Evolutionary conservation across 306 rosid species (phyloP).

Genomic region (Rubus idaeus): DNA sequence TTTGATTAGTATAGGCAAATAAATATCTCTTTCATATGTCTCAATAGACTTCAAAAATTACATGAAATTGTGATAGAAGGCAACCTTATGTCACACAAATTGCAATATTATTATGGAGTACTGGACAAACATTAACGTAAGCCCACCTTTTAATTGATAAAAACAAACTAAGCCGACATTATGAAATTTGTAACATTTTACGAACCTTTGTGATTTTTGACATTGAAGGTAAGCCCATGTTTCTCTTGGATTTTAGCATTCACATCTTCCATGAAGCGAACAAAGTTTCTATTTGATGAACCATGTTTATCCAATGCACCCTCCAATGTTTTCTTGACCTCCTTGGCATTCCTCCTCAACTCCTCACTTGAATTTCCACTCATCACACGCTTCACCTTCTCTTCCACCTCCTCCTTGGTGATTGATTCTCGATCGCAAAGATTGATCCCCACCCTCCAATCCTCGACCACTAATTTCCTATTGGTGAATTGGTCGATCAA

Average conservation of each 20-base stretch:
- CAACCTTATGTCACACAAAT: background rate
- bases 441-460: constrained; percentile 30
- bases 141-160: background rate
- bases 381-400: constrained; percentile 22
- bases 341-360: constrained; percentile 20
- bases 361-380: constrained; percentile 18
- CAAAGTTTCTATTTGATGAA: constrained; percentile 19
- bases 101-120: background rate
- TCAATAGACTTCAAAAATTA: background rate
- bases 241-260: constrained; percentile 3
- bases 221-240: background rate
- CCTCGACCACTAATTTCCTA: constrained; percentile 31
- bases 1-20: background rate
- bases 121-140: background rate
- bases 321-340: background rate
- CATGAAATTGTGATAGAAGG: background rate
- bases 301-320: constrained; percentile 12
- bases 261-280: constrained; percentile 15
- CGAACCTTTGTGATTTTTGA: background rate
- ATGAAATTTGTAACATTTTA: background rate
- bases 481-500: constrained; percentile 28
- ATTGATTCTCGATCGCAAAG: constrained; percentile 6
- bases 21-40: background rate
- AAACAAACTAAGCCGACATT: background rate
- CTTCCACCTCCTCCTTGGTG: constrained; percentile 20